Evolutionary conservation across 2,329 filamentous ascomycete genomes (phyloP), one percentile per base, ranked within the genome.

Genomic region (Tolypocladium tundrense): DNA sequence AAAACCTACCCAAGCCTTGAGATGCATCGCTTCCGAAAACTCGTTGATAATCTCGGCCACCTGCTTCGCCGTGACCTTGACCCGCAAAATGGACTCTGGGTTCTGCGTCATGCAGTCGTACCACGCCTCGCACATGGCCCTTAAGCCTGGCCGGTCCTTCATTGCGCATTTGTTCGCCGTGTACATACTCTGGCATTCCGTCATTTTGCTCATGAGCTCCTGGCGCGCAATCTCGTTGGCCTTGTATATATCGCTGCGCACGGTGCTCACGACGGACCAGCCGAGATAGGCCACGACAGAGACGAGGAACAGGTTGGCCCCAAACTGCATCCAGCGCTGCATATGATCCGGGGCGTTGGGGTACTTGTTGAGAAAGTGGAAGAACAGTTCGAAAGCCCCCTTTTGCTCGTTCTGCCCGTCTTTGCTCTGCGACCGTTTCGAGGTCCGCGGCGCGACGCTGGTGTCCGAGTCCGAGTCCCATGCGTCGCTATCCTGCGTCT

Each of bases 41-140:
- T 88, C 88, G 70, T 97, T 97, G 72, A 97, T 87, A 45, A 99
- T 96, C 68, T 91, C 85, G 1, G 93, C 93, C 68, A 97, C 88
- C 33, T 92, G 94, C 67, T 90, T 88, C 6, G 91, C 92, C 21
- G 88, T 90, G 43, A 96, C 85, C 66, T 87, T 88, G 48, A 93
- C 88, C 42, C 87, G 81, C 63, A 90, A 91, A 58, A 96, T 85
- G 58, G 85, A 84, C 51, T 86, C 80, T 0, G 91, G 87, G 67
- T 97, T 90, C 63, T 87, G 84, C 63, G 87, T 85, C 90, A 96
- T 96, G 73, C 94, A 97, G 39, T 84, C 78, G 62, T 88, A 85
- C 93, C 93, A 97, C 61, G 87, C 83, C 40, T 85, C 82, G 70
- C 94, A 99, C 4, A 88, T 76, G 0, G 74, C 74, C 60, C 88